Conservation (phyloP, 2,329 filamentous ascomycete genomes). For the Colletotrichum liriopes region DNA sequence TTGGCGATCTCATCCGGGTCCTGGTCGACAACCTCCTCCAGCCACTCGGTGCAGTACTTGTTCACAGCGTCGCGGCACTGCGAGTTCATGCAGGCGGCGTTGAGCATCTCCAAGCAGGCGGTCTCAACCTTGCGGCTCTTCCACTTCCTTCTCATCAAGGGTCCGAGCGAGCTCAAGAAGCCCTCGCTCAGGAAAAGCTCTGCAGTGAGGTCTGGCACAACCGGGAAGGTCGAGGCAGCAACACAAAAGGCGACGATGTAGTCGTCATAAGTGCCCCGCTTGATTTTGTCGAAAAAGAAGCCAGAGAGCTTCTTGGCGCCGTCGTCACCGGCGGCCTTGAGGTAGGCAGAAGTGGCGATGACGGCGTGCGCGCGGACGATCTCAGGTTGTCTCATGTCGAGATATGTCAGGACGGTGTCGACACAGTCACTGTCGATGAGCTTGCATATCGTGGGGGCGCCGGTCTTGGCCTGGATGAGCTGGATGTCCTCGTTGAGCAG, state of each 20-base stretch:
- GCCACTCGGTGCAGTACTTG: conserved; percentile 89
- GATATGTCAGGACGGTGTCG: conserved; percentile 87
- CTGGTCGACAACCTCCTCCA: conserved; percentile 86
- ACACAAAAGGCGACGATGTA: conserved; percentile 94
- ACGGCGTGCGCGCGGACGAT: conserved; percentile 86
- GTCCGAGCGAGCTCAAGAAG: conserved; percentile 83
- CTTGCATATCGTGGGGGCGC: conserved; percentile 66
- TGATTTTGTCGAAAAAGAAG: conserved; percentile 82
- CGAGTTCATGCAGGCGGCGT: conserved; percentile 89
- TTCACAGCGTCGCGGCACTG: conserved; percentile 86
- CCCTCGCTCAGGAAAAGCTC: conserved; percentile 90
- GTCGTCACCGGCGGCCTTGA: conserved; percentile 81
- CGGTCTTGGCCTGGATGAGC: conserved; percentile 54
- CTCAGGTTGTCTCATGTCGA: conserved; percentile 86
- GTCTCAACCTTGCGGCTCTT: conserved; percentile 90
- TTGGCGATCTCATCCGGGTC: conserved; percentile 71
- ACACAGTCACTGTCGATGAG: conserved; percentile 83
- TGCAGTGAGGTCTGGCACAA: conserved; percentile 82
- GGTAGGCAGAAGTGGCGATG: conserved; percentile 85
- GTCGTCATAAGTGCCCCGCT: conserved; percentile 86
- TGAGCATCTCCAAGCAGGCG: conserved; percentile 89
- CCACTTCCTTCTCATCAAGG: conserved; percentile 83
- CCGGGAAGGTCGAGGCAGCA: conserved; percentile 89
- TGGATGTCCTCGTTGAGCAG: conserved; percentile 71
- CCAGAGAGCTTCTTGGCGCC: conserved; percentile 79